These are phyloP conservation scores for Gossypium gossypioides DNA, from an alignment of 441 rosid species.

Conservation along the genomic window DNA sequence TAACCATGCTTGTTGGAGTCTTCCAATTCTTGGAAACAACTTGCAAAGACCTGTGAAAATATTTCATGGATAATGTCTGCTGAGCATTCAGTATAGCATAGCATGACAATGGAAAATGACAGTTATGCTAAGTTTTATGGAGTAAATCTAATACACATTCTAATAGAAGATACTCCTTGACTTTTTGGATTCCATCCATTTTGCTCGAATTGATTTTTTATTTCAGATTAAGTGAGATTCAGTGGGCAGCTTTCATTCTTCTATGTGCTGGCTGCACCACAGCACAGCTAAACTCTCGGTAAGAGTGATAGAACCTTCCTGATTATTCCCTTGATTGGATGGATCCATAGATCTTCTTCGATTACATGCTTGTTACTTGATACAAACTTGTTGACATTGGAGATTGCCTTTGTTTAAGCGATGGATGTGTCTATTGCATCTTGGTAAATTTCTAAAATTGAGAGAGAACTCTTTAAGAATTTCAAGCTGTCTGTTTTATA, in stretches of 20 bases:
- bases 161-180: background rate
- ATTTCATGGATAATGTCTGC: background rate
- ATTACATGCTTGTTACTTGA: background rate
- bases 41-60: background rate
- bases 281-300: slow-evolving; percentile 82
- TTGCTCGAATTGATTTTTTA: background rate
- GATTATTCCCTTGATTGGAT: slow-evolving; percentile 7
- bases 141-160: background rate
- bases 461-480: background rate
- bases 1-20: background rate
- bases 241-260: slow-evolving; percentile 86
- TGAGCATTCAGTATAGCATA: background rate
- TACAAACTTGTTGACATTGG: slow-evolving; percentile 7
- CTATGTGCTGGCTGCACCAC: slow-evolving; percentile 94
- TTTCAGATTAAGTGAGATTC: slow-evolving; percentile 82
- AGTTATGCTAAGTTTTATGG: background rate
- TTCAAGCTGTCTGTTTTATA: background rate
- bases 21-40: background rate
- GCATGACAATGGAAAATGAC: background rate
- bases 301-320: slow-evolving; percentile 25
- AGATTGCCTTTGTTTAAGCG: slow-evolving; percentile 1
- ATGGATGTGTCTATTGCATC: background rate
- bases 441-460: background rate
- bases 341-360: slow-evolving; percentile 1
- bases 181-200: slow-evolving; percentile 1